Evolutionary conservation across 768 basidiomycete genomes (phyloP), one percentile per base, ranked within the genome.

Genomic region (Tephrocybe sp.): DNA sequence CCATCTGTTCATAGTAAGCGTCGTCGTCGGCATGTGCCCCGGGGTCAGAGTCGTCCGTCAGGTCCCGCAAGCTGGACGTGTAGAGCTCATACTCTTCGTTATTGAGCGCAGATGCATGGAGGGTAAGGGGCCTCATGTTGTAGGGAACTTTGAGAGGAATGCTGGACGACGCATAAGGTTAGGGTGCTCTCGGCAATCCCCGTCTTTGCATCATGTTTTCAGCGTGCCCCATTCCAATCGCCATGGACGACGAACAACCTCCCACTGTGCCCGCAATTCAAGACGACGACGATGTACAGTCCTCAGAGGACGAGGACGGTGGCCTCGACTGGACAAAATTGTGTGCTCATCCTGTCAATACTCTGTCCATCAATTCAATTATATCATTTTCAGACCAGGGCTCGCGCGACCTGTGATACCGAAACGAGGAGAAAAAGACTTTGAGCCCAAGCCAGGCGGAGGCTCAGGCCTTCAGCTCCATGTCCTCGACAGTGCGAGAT

Each of bases 381-480:
- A 24, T 45, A 16, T 43, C 48, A 18, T 4, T 32, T 31, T 9
- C 51, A 78, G 76, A 16, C 71, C 74, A 47, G 64, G 65, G 22
- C 60, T 68, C 28, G 62, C 69, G 4, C 79, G 85, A 32, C 89
- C 88, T 2, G 74, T 89, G 2, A 95, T 99, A 43, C 97, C 97
- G 5, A 95, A 91, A 66, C 82, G 97, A 22, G 97, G 97, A 1
- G 97, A 98, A 68, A 98, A 99, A 64, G 95, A 98, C 56, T 98
- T 93, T 57, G 96, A 98, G 64, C 97, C 97, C 1, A 74, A 75
- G 57, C 60, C 71, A 44, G 72, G 76, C 45, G 73, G 80, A 9
- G 89, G 87, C 5, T 86, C 90, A 9, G 82, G 80, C 11, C 71
- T 92, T 11, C 97, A 98, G 61, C 69, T 83, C 22, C 87, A 92